These are phyloP conservation scores for Globisporangium ultimum DNA, from an alignment of 352 stramenopile genomes.

Conservation along the genomic window DNA sequence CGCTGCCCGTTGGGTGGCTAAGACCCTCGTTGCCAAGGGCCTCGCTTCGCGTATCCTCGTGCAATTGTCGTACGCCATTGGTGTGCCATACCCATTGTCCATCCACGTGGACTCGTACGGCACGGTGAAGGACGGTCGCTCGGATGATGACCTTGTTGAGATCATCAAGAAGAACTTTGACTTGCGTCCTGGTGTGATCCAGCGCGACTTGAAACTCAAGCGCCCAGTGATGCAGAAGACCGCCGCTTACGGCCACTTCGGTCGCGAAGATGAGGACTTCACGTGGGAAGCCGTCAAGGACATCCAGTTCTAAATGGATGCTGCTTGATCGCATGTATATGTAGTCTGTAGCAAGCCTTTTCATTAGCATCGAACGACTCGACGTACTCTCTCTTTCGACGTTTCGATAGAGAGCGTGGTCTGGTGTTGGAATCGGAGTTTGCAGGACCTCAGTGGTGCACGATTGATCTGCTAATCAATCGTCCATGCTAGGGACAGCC, in stretches of 20 bases:
- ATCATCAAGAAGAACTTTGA: conserved; percentile 99
- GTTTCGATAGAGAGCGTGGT: conserved; percentile 29
- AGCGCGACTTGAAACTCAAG: conserved; percentile 97
- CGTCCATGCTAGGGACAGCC: conserved; percentile 30
- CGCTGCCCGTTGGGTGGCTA: conserved; percentile 98
- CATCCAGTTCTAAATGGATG: conserved; percentile 55
- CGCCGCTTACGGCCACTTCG: conserved; percentile 99
- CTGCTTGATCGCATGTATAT: conserved; percentile 23
- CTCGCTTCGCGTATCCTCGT: conserved; percentile 95
- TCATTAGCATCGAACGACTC: conserved; percentile 24
- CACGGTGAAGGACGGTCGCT: conserved; percentile 94
- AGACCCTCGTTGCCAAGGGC: conserved; percentile 95
- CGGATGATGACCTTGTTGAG: conserved; percentile 95
- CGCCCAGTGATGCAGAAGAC: conserved; percentile 98
- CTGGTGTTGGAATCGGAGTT: conserved; percentile 19
- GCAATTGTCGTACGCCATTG: conserved; percentile 99
- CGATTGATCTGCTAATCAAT: conserved; percentile 35
- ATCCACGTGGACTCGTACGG: conserved; percentile 99
- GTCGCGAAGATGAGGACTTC: conserved; percentile 97
- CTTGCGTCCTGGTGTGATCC: conserved; percentile 96
- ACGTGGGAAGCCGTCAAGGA: conserved; percentile 98
- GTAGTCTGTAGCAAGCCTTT: conserved; percentile 33
- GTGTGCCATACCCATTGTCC: conserved; percentile 95
- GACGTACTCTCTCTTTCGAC: conserved; percentile 20
- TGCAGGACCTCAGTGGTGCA: conserved; percentile 24